Conservation (phyloP, 2,329 filamentous ascomycete species). For the Metarhizium humberi region DNA sequence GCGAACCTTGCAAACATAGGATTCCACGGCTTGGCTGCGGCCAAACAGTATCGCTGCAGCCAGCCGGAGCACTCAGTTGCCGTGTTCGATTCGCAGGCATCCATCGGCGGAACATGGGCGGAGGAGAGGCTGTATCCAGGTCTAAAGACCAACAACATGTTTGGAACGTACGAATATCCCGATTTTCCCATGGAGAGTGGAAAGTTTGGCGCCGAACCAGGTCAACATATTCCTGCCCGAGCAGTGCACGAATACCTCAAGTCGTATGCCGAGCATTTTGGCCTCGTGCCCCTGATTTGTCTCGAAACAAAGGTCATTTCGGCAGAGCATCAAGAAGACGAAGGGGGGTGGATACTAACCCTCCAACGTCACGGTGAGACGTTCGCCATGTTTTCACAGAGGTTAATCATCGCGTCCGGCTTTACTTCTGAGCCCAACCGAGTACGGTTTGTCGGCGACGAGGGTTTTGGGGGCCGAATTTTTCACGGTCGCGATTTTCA, state of each 20-base stretch:
- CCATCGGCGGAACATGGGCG: slow-evolving; percentile 62
- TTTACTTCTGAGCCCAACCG: slow-evolving; percentile 39
- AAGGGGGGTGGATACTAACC: slow-evolving; percentile 34
- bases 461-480: slow-evolving; percentile 33
- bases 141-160: slow-evolving; percentile 65
- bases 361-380: slow-evolving; percentile 12
- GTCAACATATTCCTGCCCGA: slow-evolving; percentile 37
- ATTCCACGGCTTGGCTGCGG: slow-evolving; percentile 46
- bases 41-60: slow-evolving; percentile 51
- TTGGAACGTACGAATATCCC: slow-evolving; percentile 63
- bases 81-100: slow-evolving; percentile 47
- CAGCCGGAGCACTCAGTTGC: slow-evolving; percentile 47
- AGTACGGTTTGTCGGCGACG: slow-evolving; percentile 36
- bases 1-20: slow-evolving; percentile 9
- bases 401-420: slow-evolving; percentile 46
- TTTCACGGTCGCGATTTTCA: slow-evolving; percentile 42
- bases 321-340: slow-evolving; percentile 31
- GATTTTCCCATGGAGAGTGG: slow-evolving; percentile 61
- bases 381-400: slow-evolving; percentile 28
- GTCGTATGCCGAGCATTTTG: slow-evolving; percentile 33
- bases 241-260: slow-evolving; percentile 39
- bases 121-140: slow-evolving; percentile 57
- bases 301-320: slow-evolving; percentile 28
- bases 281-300: slow-evolving; percentile 29
- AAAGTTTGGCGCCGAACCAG: slow-evolving; percentile 36